Base-by-base conservation (phyloP, 2,329 filamentous ascomycete species). In the Aspergillus neoniger region DNA sequence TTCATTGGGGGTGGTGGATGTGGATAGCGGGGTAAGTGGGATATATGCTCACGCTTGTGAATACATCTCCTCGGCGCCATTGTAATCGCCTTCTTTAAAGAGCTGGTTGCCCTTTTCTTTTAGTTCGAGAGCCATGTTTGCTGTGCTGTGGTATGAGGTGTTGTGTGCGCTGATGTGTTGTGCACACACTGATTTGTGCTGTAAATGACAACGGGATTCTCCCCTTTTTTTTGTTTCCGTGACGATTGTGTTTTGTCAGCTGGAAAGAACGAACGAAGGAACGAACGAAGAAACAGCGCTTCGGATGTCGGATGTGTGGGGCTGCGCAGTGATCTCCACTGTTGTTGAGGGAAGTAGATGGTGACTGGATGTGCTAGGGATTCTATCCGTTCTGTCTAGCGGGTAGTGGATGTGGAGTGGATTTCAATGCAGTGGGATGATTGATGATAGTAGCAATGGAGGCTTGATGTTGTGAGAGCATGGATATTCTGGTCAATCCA, bases 81-180 rank as follows among this genome's bases (percentile, higher is more conserved):
- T 73, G 64, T 74, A 81, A 48, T 80, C 75, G 14, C 77, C 78
- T 32, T 75, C 71, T 59, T 80, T 80, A 72, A 75, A 81, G 65
- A 77, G 76, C 65, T 77, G 71, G 58, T 81, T 81, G 59, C 78
- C 79, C 64, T 76, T 78, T 51, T 77, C 71, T 64, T 79, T 80
- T 23, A 80, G 68, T 51, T 76, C 76, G 59, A 74, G 73, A 7
- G 75, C 68, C 74, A 76, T 77, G 23, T 41, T 51, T 4, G 41
- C 36, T 12, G 12, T 58, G 21, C 10, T 47, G 39, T 30, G 25
- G 21, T 21, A 21, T 21, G 19, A 21, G 19, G 12, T 43, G 28
- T 21, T 1, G 23, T 39, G 23, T 19, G 28, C 21, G 19, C 19
- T 4, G 21, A 4, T 36, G 23, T 25, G 17, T 47, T 36, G 32